Evolutionary conservation across 768 basidiomycete species (phyloP).

Genomic region (Lactarius hatsudake): DNA sequence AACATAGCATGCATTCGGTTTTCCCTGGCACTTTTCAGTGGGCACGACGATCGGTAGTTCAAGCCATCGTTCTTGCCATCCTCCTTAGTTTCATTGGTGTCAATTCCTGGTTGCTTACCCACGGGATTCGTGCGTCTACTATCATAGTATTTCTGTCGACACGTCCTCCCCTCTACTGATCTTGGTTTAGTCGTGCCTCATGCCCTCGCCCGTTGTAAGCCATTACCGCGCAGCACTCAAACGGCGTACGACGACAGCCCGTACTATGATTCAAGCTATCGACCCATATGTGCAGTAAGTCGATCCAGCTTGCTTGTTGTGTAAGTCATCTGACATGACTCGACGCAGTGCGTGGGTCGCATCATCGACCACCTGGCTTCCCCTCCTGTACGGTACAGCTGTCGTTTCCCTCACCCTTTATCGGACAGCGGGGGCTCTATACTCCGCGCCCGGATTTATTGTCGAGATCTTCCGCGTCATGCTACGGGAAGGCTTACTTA

Average conservation of each 20-base stretch:
- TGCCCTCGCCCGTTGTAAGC: constrained; percentile 7
- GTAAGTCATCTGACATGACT: background rate
- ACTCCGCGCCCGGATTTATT: background rate
- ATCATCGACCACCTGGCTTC: constrained; percentile 42
- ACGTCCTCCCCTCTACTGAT: background rate
- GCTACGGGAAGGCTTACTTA: constrained; percentile 21
- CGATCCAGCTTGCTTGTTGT: no score
- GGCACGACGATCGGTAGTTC: constrained; percentile 27
- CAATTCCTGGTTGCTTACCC: constrained; percentile 53
- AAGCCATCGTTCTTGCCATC: constrained; percentile 36
- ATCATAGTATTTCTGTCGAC: no score
- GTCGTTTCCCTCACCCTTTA: constrained; percentile 37
- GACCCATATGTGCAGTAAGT: constrained; percentile 30
- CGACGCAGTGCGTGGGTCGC: constrained; percentile 30
- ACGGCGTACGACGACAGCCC: constrained; percentile 32
- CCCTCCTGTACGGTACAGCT: constrained; percentile 40
- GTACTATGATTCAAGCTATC: constrained; percentile 45
- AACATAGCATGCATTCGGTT: no score
- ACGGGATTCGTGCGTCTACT: constrained; percentile 45
- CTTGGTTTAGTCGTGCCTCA: constrained; percentile 10
- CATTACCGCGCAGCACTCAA: background rate
- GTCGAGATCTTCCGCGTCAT: constrained; percentile 13
- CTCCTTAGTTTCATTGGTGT: constrained; percentile 43
- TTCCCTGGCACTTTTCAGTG: no score
- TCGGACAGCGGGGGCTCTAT: constrained; percentile 29